These are phyloP conservation scores for Gymnopus androsaceus DNA, from an alignment of 1,284 basidiomycete species.

Conservation along the genomic window DNA sequence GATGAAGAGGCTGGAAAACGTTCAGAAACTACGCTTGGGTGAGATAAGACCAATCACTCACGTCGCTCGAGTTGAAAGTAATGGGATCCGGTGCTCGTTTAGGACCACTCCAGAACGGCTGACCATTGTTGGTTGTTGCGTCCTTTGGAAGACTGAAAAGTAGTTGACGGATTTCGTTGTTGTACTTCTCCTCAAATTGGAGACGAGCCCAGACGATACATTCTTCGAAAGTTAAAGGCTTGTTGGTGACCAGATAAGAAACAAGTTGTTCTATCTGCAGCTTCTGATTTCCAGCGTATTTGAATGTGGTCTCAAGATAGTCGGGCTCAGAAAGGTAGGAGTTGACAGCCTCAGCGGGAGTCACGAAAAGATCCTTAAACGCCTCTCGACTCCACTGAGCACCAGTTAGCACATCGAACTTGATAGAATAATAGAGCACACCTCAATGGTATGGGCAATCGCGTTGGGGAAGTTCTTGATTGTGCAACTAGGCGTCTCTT, in stretches of 20 bases:
- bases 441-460: conserved; percentile 98
- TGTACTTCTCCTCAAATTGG: conserved; percentile 95
- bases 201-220: conserved; percentile 97
- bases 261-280: conserved; percentile 92
- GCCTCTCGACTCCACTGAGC: conserved; percentile 89
- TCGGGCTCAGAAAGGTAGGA: conserved; percentile 96
- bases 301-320: conserved; percentile 89
- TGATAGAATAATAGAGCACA: conserved; percentile 28
- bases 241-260: conserved; percentile 88
- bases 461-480: conserved; percentile 99
- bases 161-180: conserved; percentile 92
- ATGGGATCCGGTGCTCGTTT: conserved; percentile 97
- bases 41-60: conserved; percentile 41
- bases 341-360: conserved; percentile 94
- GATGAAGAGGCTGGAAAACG: conserved; percentile 71
- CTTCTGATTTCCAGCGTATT: conserved; percentile 87
- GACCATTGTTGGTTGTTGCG: conserved; percentile 84
- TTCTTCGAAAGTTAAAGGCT: conserved; percentile 95
- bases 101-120: conserved; percentile 96
- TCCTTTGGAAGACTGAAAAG: conserved; percentile 95
- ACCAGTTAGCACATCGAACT: conserved; percentile 6
- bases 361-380: conserved; percentile 93
- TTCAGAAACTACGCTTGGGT: conserved; percentile 3
- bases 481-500: conserved; percentile 96
- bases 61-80: conserved; percentile 84